Evolutionary conservation across 768 basidiomycete species (phyloP).

Genomic region (Lactarius pseudohatsudake): DNA sequence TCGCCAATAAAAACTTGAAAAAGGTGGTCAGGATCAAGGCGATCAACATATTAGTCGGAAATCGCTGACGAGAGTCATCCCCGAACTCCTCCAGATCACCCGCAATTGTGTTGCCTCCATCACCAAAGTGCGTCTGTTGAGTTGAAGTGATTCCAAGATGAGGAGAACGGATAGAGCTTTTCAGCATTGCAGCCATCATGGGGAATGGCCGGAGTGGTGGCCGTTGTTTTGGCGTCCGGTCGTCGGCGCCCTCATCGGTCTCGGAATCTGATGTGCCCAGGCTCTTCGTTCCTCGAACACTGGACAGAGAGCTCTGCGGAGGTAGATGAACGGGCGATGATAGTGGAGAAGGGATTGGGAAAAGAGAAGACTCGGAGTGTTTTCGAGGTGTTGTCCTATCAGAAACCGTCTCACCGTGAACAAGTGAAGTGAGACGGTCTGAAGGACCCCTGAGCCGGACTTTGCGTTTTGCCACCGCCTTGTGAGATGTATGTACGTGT

Average conservation of each 20-base stretch:
- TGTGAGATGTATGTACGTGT: not conserved
- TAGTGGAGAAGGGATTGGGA: conserved; percentile 24
- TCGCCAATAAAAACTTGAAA: conserved; percentile 51
- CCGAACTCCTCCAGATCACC: conserved; percentile 8
- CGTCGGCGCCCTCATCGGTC: conserved; percentile 15
- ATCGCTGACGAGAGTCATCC: conserved; percentile 28
- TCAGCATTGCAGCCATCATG: conserved; percentile 22
- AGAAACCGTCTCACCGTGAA: not conserved
- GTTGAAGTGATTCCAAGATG: not conserved
- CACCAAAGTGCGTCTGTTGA: not conserved
- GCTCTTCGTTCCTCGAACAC: conserved; percentile 8
- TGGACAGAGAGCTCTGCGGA: conserved; percentile 1
- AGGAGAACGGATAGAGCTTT: not conserved
- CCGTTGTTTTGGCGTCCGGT: conserved; percentile 5
- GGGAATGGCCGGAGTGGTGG: conserved; percentile 26
- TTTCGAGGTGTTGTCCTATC: conserved; percentile 6
- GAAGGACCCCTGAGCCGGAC: not conserved
- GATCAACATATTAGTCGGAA: not conserved
- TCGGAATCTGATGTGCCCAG: not conserved
- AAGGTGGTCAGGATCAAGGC: conserved; percentile 2
- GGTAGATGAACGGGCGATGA: conserved; percentile 22
- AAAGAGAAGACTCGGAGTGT: conserved; percentile 19
- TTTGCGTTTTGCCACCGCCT: not conserved
- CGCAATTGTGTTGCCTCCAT: not conserved
- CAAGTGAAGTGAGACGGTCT: not conserved